phyloP scores from a whole-genome alignment of 495 filamentous ascomycete genomes.

The Penicillium lagena region DNA sequence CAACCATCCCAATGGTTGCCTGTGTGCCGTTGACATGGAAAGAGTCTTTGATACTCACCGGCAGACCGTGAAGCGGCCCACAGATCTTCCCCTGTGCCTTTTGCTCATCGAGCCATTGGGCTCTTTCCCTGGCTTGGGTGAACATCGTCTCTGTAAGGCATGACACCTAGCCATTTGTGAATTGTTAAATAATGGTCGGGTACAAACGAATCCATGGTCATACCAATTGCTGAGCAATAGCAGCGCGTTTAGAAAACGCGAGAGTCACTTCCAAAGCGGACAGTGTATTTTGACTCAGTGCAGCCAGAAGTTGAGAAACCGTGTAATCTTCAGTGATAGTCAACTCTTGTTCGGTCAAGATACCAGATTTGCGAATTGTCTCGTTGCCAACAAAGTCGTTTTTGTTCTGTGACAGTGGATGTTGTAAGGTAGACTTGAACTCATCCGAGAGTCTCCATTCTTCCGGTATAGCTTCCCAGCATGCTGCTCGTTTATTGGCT shows the following conservation, averaged over 20 bases:
- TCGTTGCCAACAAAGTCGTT: constrained; percentile 12
- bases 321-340: constrained; percentile 43
- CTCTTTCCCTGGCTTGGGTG: constrained; percentile 24
- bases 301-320: constrained; percentile 28
- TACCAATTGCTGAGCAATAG: constrained; percentile 48
- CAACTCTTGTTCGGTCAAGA: constrained; percentile 32
- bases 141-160: constrained; percentile 57
- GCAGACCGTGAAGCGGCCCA: constrained; percentile 59
- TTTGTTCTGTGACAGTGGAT: constrained; percentile 9
- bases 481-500: constrained; percentile 25
- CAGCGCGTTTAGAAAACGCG: constrained; percentile 52
- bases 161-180: constrained; percentile 21
- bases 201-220: neutral
- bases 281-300: neutral
- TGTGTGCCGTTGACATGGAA: constrained; percentile 43
- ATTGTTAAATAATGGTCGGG: no score
- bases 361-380: constrained; percentile 16
- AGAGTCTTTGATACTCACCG: constrained; percentile 58
- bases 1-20: constrained; percentile 18
- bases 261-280: constrained; percentile 33
- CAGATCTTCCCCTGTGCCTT: constrained; percentile 27
- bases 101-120: constrained; percentile 29
- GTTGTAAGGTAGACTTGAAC: constrained; percentile 4
- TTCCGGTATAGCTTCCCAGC: constrained; percentile 24
- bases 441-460: constrained; percentile 13